Percentiles rank a stretch among this genome's conserved stretches.
phyloP scores from a whole-genome alignment of 148 eudicot genomes.

The Tetragonia tetragonoides region DNA sequence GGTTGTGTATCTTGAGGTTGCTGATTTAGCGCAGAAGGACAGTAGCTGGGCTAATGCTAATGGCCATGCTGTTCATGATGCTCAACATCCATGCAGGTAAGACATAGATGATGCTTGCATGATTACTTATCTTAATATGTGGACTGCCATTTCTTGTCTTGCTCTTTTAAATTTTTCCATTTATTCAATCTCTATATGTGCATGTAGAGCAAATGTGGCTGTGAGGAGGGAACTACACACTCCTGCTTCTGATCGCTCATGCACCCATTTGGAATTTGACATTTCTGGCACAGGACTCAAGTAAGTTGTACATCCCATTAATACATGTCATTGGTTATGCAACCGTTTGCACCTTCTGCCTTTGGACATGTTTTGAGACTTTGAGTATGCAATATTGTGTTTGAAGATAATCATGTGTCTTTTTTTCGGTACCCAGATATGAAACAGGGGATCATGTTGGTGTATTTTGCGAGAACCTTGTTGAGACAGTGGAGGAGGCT shows the following conservation, averaged over 20 bases:
- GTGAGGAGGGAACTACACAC: constrained; percentile 83
- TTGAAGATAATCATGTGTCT: neutral
- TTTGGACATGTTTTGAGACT: constrained; percentile 10
- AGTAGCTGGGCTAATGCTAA: constrained; percentile 61
- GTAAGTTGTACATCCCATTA: constrained; percentile 46
- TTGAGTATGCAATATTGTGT: neutral
- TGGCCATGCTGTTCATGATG: constrained; percentile 76
- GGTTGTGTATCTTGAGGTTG: constrained; percentile 48
- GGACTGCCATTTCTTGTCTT: neutral
- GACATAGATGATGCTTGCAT: neutral
- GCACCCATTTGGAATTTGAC: constrained; percentile 93
- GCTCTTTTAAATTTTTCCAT: constrained; percentile 11
- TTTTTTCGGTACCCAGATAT: constrained; percentile 44
- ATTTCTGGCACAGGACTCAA: constrained; percentile 71
- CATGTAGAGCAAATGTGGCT: constrained; percentile 71
- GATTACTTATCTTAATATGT: neutral
- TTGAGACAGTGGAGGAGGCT: constrained; percentile 80
- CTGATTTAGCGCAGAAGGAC: constrained; percentile 36
- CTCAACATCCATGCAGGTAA: constrained; percentile 95
- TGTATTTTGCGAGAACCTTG: constrained; percentile 78
- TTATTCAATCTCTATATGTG: constrained; percentile 9
- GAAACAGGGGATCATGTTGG: constrained; percentile 99
- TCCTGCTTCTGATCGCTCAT: constrained; percentile 89
- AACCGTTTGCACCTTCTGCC: neutral
- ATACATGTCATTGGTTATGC: neutral